Base-by-base conservation (phyloP, 257 asterid species). In the Solanum virginianum region DNA sequence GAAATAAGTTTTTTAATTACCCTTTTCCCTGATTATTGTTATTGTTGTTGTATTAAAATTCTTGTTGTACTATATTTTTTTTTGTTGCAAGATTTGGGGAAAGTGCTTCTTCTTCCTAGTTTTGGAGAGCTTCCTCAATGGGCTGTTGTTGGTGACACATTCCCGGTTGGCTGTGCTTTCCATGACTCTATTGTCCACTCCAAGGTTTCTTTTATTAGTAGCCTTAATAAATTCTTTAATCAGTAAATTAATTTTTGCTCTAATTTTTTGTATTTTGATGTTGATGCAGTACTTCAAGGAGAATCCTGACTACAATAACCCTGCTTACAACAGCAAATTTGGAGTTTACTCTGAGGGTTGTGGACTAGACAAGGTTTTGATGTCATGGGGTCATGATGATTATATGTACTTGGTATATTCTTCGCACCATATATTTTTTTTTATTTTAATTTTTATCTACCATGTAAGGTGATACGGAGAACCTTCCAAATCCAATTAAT, bases 301-400 rank as follows among this genome's bases (percentile, higher is more conserved):
- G 80, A 96, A 94, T 83, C 91, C 95, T 0, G 99, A 94, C 85
- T 86, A 83, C 69, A 54, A 54, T 0, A 90, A 94, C 66, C 86
- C 94, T 15, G 47, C 90, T 85, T 94, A 93, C 88, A 87, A 92
- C 39, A 89, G 94, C 51, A 93, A 90, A 56, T 86, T 80, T 60
- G 99, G 99, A 84, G 90, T 89, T n/a, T 96, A 95, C 36, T 83
- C 89, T 39, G 83, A 94, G 82, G 92, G 97, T 0, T 93, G 98
- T 89, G 98, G 99, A 8, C 91, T 96, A 0, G 90, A 93, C 75
- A 94, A 94, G 53, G 98, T 94, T 43, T 62, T 89, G 87, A 91
- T 96, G 98, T 96, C 99, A 10, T 96, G 97, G 95, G 99, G 99
- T 13, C 99, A 94, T 3, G 99, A 95, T 66, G 99, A 95, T 71